Conservation (phyloP, 805 yeast species). For the Tetrapisispora phaffii region DNA sequence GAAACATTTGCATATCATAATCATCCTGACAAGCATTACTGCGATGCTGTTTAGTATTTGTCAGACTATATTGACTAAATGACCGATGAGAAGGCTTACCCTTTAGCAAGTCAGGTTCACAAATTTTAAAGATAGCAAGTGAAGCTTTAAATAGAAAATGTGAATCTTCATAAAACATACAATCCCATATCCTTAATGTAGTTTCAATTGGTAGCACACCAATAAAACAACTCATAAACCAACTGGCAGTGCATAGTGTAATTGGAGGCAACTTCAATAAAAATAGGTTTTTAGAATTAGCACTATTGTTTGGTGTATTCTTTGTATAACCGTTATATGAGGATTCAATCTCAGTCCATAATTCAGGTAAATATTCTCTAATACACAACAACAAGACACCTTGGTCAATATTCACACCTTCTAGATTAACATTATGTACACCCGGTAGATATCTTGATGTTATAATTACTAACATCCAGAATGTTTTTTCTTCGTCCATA, state of each 20-base stretch:
- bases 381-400: constrained; percentile 86
- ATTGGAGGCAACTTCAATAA: constrained; percentile 77
- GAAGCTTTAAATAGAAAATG: constrained; percentile 77
- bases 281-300: constrained; percentile 33
- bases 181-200: constrained; percentile 87
- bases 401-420: constrained; percentile 92
- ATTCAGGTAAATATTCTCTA: constrained; percentile 70
- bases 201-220: constrained; percentile 86
- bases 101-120: constrained; percentile 52
- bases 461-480: constrained; percentile 91
- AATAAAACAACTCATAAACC: constrained; percentile 97
- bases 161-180: constrained; percentile 85
- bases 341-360: constrained; percentile 51
- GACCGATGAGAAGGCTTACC: constrained; percentile 13
- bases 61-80: constrained; percentile 6
- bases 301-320: neutral
- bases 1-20: constrained; percentile 63
- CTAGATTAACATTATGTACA: constrained; percentile 78
- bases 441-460: constrained; percentile 83
- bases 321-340: constrained; percentile 5
- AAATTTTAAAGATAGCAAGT: constrained; percentile 63
- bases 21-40: constrained; percentile 16
- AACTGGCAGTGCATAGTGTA: constrained; percentile 86
- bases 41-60: neutral
- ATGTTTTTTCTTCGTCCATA: constrained; percentile 80